These are phyloP conservation scores for Brassica juncea DNA, from an alignment of 345 rosid species.

Conservation along the genomic window DNA sequence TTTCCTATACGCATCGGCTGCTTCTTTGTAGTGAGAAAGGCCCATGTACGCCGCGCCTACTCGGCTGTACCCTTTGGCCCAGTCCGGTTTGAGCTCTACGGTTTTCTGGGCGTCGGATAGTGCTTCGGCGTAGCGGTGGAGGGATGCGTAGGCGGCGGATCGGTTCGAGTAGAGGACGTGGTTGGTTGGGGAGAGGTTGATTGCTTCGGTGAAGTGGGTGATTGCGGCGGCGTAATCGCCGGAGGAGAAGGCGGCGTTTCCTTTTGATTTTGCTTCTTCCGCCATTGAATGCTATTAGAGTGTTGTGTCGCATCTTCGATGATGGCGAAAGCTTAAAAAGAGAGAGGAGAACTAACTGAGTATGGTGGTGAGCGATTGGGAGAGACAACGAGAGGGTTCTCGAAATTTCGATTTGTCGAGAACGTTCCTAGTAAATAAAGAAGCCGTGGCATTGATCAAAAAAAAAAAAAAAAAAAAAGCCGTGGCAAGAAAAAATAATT, in stretches of 20 bases:
- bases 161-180: slow-evolving; percentile 92
- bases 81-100: slow-evolving; percentile 86
- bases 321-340: slow-evolving; percentile 1
- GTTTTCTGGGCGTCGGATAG: slow-evolving; percentile 83
- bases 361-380: background rate
- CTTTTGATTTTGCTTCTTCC: slow-evolving; percentile 79
- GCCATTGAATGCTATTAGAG: slow-evolving; percentile 45
- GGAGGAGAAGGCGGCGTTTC: slow-evolving; percentile 91
- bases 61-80: slow-evolving; percentile 94
- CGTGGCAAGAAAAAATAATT: background rate
- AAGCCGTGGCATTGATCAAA: background rate
- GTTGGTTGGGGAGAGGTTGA: slow-evolving; percentile 66
- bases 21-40: slow-evolving; percentile 54
- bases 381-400: slow-evolving; percentile 29
- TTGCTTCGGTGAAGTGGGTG: slow-evolving; percentile 83
- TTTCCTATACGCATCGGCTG: slow-evolving; percentile 63
- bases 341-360: background rate
- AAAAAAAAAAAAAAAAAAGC: background rate
- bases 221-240: slow-evolving; percentile 73
- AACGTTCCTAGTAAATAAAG: slow-evolving; percentile 9
- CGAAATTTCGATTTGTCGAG: slow-evolving; percentile 31
- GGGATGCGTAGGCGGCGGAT: slow-evolving; percentile 90
- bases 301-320: slow-evolving; percentile 10
- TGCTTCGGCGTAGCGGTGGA: slow-evolving; percentile 67
- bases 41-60: slow-evolving; percentile 89